Percentiles rank a stretch among this genome's conserved stretches.
Conservation (phyloP, 192 early-diverging fungal species). For the Coemansia sp. region DNA sequence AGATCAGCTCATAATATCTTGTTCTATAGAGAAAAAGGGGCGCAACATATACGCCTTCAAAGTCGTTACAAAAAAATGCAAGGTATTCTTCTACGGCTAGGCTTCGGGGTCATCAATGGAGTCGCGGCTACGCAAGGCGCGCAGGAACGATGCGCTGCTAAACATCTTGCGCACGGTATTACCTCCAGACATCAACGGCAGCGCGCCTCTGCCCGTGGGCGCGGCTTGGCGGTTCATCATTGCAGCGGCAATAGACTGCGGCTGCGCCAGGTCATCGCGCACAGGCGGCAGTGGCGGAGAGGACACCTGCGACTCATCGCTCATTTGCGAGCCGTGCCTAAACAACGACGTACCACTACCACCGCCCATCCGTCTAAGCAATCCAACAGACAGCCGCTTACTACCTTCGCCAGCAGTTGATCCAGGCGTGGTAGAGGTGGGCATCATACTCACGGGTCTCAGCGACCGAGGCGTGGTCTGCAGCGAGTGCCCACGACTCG, state of each 20-base stretch:
- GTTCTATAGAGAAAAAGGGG: not conserved
- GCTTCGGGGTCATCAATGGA: constrained; percentile 40
- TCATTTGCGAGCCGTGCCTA: constrained; percentile 36
- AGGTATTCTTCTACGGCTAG: not conserved
- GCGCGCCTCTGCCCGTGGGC: constrained; percentile 16
- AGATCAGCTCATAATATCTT: not conserved
- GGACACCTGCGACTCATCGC: constrained; percentile 31
- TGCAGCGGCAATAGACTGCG: constrained; percentile 30
- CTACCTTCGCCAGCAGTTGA: constrained; percentile 1
- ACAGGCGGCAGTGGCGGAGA: constrained; percentile 12
- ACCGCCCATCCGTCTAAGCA: constrained; percentile 34
- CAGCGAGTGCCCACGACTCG: constrained; percentile 37
- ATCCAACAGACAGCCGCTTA: constrained; percentile 52
- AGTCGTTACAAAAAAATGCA: not conserved
- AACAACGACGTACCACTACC: constrained; percentile 42
- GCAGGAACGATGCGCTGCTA: constrained; percentile 44
- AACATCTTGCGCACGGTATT: constrained; percentile 54
- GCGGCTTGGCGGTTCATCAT: constrained; percentile 29
- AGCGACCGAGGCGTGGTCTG: constrained; percentile 38
- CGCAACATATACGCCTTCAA: constrained; percentile 19
- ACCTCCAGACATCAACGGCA: constrained; percentile 21
- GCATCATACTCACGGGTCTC: constrained; percentile 48
- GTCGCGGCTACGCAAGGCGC: constrained; percentile 52
- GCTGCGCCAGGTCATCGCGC: constrained; percentile 12
- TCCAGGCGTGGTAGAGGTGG: constrained; percentile 20